A percentile compares a stretch with the other conserved stretches of the same genome.
Conservation (phyloP, 495 filamentous ascomycete species). For the Hypomontagnella monticulosa region DNA sequence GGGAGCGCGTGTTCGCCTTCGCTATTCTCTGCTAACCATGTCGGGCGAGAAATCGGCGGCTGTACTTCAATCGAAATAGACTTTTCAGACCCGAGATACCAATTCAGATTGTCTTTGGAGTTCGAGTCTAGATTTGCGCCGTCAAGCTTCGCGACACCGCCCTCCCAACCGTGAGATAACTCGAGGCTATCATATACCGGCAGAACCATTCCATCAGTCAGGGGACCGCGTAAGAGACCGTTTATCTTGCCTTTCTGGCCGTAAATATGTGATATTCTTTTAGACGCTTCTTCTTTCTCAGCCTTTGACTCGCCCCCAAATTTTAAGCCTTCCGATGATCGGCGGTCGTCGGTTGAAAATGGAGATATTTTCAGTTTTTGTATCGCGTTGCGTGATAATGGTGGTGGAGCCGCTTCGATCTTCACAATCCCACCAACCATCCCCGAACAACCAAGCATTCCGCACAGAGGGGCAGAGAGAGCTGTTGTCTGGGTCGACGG, state of each 20-base stretch:
- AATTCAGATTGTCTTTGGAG: slow-evolving; percentile 67
- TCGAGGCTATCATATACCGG: slow-evolving; percentile 54
- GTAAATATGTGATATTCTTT: slow-evolving; percentile 65
- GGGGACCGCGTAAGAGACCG: slow-evolving; percentile 80
- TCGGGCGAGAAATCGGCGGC: slow-evolving; percentile 69
- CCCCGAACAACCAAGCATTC: slow-evolving; percentile 70
- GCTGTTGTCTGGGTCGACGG: slow-evolving; percentile 81
- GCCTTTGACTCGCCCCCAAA: slow-evolving; percentile 88
- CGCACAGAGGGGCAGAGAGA: slow-evolving; percentile 79
- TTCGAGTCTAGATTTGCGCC: slow-evolving; percentile 55
- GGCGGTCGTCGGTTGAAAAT: slow-evolving; percentile 66
- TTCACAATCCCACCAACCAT: slow-evolving; percentile 90
- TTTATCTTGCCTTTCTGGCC: slow-evolving; percentile 59
- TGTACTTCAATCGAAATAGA: slow-evolving; percentile 78
- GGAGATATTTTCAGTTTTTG: slow-evolving; percentile 79
- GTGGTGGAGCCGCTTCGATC: slow-evolving; percentile 69
- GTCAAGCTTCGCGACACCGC: slow-evolving; percentile 82
- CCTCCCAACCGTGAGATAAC: slow-evolving; percentile 65
- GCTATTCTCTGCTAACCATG: slow-evolving; percentile 57
- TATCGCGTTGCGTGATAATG: slow-evolving; percentile 47
- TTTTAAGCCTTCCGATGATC: slow-evolving; percentile 72
- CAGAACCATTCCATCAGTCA: slow-evolving; percentile 88
- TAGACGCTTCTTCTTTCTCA: slow-evolving; percentile 73
- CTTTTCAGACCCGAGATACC: slow-evolving; percentile 80
- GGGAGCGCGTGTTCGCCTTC: slow-evolving; percentile 62